Evolutionary conservation across 371 early-diverging fungal genomes (phyloP).

Genomic region (Mortierella sp.): DNA sequence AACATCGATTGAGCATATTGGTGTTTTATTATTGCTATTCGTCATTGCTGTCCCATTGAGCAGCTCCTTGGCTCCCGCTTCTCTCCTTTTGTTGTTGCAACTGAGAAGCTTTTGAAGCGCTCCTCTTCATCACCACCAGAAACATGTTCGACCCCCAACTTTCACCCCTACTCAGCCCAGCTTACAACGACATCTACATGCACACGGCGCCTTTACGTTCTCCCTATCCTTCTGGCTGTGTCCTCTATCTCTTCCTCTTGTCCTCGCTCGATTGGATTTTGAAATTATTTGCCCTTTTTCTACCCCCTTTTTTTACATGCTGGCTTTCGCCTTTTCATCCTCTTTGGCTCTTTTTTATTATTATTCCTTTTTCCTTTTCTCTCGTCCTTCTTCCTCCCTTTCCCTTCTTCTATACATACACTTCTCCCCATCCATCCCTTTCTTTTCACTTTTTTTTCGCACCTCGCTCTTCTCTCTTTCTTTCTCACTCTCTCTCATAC

Average conservation of each 20-base stretch:
- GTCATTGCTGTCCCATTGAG: too few species aligned
- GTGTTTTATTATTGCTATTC: too few species aligned
- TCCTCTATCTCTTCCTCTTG: background rate
- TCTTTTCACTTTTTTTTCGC: conserved; percentile 2
- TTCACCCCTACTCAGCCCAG: background rate
- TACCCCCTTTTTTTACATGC: background rate
- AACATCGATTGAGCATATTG: too few species aligned
- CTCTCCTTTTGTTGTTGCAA: too few species aligned
- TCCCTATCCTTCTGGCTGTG: background rate
- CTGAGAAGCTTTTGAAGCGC: too few species aligned
- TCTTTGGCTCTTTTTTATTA: background rate
- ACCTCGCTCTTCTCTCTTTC: conserved; percentile 4
- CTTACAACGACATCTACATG: background rate
- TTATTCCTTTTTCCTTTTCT: background rate
- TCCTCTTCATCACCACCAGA: background rate
- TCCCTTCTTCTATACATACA: background rate
- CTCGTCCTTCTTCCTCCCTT: background rate
- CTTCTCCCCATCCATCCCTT: background rate
- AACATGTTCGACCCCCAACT: too few species aligned
- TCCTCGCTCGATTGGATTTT: background rate
- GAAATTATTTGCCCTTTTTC: background rate
- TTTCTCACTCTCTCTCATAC: background rate
- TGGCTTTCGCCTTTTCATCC: background rate
- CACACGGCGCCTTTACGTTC: background rate
- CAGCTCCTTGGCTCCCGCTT: too few species aligned